Evolutionary conservation across 495 filamentous ascomycete genomes (phyloP).

Genomic region (Tuber indicum): DNA sequence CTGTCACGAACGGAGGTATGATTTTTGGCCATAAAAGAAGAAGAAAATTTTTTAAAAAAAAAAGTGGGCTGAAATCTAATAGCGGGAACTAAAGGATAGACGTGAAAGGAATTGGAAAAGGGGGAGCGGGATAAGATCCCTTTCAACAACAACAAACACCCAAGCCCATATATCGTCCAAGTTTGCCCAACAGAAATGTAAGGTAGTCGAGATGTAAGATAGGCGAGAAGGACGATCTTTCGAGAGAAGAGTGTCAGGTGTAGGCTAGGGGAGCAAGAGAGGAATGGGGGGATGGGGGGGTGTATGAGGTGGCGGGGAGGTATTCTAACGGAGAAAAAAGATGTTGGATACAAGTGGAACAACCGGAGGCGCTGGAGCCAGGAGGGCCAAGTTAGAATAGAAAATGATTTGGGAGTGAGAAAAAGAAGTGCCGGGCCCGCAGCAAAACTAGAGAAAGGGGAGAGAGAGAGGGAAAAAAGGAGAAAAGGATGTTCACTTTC

Average conservation of each 20-base stretch:
- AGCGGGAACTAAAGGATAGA: not conserved
- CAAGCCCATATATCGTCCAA: not conserved
- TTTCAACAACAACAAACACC: not conserved
- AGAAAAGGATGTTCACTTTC: not conserved
- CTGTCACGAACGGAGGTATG: not conserved
- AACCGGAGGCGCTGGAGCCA: not conserved
- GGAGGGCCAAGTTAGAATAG: not conserved
- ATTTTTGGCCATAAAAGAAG: not conserved
- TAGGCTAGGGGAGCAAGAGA: not conserved
- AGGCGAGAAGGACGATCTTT: not conserved
- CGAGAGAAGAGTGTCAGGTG: not conserved
- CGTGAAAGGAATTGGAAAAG: not conserved
- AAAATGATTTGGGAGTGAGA: not conserved
- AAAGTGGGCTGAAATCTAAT: not conserved
- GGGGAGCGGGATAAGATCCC: not conserved
- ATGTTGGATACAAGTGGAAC: not conserved
- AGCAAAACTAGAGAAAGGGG: not conserved
- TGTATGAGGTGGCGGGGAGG: not conserved
- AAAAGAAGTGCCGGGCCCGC: not conserved
- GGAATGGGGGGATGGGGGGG: not conserved
- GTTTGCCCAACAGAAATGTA: not conserved
- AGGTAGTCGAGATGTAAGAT: not conserved
- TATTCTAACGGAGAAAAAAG: not conserved
- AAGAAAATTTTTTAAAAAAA: not conserved
- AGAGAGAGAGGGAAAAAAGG: not conserved